These are phyloP conservation scores for Cordia subcordata DNA, from an alignment of 257 asterid species.

Conservation along the genomic window DNA sequence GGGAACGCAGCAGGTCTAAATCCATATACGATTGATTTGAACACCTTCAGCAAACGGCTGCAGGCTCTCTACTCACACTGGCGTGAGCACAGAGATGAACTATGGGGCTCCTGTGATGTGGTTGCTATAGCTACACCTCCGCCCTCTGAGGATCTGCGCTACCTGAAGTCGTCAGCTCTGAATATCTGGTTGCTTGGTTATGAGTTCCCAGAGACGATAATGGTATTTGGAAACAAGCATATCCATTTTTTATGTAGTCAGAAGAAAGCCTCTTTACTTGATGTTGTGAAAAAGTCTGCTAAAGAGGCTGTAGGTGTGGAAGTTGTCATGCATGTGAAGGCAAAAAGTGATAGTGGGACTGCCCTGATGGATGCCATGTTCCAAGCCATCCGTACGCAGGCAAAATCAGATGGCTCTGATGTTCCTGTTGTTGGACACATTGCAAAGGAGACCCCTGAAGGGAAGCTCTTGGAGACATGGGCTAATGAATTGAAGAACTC, in stretches of 20 bases:
- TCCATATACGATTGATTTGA: conserved; percentile 40
- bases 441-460: conserved; percentile 63
- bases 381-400: conserved; percentile 26
- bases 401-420: conserved; percentile 24
- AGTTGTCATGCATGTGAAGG: conserved; percentile 49
- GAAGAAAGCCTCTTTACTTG: conserved; percentile 55
- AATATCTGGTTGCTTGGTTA: conserved; percentile 68
- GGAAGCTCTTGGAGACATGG: conserved; percentile 54
- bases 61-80: conserved; percentile 51
- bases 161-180: conserved; percentile 58
- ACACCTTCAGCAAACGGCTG: conserved; percentile 42
- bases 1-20: conserved; percentile 27
- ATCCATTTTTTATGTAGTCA: conserved; percentile 53
- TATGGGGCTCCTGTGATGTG: conserved; percentile 56
- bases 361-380: conserved; percentile 42
- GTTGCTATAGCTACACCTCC: conserved; percentile 63
- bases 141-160: conserved; percentile 61
- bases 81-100: conserved; percentile 35
- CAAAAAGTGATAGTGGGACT: conserved; percentile 47
- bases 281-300: conserved; percentile 45
- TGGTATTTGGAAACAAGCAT: conserved; percentile 49
- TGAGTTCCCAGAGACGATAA: conserved; percentile 71
- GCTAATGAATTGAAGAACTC: conserved; percentile 46
- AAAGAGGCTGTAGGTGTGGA: conserved; percentile 32
- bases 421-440: conserved; percentile 41